phyloP scores from a whole-genome alignment of 352 stramenopile species.

The Phytophthora citricola region DNA sequence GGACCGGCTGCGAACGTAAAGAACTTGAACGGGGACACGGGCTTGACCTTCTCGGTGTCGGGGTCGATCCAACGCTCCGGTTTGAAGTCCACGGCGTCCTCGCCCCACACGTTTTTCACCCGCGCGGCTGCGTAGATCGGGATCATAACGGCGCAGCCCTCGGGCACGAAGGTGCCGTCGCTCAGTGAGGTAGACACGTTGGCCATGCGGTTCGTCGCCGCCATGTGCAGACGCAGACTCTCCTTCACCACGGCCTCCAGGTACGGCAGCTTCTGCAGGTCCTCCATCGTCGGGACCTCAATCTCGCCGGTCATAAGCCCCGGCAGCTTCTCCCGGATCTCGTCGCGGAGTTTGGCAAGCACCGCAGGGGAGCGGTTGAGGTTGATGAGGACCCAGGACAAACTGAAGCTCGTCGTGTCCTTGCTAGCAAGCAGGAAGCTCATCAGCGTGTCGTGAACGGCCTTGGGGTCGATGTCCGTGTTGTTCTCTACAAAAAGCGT shows the following conservation, averaged over 20 bases:
- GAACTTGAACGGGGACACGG: conserved; percentile 40
- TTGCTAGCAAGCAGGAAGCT: conserved; percentile 78
- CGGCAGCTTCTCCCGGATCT: conserved; percentile 52
- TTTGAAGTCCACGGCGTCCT: conserved; percentile 43
- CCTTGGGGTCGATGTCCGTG: conserved; percentile 27
- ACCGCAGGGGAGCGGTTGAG: conserved; percentile 70
- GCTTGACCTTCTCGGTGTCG: conserved; percentile 44
- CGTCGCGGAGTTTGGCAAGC: conserved; percentile 45
- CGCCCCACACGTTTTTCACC: conserved; percentile 54
- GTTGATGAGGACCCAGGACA: conserved; percentile 81
- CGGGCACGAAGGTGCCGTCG: conserved; percentile 61
- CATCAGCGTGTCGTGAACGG: conserved; percentile 68
- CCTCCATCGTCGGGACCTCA: conserved; percentile 39
- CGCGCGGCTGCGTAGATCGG: conserved; percentile 55
- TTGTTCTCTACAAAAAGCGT: conserved; percentile 45
- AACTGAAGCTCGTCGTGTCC: conserved; percentile 70
- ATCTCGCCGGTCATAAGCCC: conserved; percentile 21
- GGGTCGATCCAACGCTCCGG: conserved; percentile 63
- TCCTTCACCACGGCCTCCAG: conserved; percentile 65
- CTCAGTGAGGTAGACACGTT: conserved; percentile 55
- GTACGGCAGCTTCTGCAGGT: conserved; percentile 64
- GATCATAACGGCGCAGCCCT: conserved; percentile 46
- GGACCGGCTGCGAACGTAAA: conserved; percentile 71
- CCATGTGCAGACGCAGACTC: conserved; percentile 67
- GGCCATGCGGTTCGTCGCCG: conserved; percentile 40